phyloP scores from a whole-genome alignment of 345 rosid species.

The Rubroshorea leprosula region DNA sequence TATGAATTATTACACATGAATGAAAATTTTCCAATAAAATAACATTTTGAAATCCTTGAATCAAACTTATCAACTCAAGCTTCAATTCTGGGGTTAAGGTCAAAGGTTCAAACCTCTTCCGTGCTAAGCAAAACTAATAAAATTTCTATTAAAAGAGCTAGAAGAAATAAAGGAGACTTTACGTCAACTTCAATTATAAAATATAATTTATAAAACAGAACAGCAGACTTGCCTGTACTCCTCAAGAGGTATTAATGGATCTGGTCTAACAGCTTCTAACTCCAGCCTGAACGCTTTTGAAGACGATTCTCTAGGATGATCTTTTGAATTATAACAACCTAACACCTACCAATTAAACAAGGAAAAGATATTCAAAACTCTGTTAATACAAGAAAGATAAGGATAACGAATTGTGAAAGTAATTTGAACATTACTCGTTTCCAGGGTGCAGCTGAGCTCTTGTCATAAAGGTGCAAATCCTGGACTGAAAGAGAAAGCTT shows the following conservation, averaged over 20 bases:
- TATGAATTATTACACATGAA: background rate
- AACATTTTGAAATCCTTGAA: background rate
- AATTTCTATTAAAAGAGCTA: no score
- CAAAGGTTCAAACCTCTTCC: no score
- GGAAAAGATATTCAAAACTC: conserved; percentile 6
- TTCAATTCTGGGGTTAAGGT: no score
- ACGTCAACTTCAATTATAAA: no score
- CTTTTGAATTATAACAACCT: conserved; percentile 71
- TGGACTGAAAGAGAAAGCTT: conserved; percentile 59
- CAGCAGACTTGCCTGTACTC: conserved; percentile 67
- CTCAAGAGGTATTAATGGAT: conserved; percentile 82
- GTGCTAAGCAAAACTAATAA: no score
- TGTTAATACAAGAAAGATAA: conserved; percentile 7
- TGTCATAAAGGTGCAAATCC: conserved; percentile 73
- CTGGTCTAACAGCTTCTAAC: conserved; percentile 86
- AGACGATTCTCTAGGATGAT: conserved; percentile 80
- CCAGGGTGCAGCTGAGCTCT: conserved; percentile 74
- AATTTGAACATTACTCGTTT: conserved; percentile 48
- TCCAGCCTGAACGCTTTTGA: conserved; percentile 74
- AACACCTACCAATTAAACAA: conserved; percentile 60
- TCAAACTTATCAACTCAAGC: background rate
- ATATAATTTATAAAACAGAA: background rate
- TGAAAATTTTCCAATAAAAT: no score
- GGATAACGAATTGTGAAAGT: background rate
- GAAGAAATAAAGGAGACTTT: no score